Conservation (phyloP, 2,329 filamentous ascomycete genomes). For the Fusarium haematococcum region DNA sequence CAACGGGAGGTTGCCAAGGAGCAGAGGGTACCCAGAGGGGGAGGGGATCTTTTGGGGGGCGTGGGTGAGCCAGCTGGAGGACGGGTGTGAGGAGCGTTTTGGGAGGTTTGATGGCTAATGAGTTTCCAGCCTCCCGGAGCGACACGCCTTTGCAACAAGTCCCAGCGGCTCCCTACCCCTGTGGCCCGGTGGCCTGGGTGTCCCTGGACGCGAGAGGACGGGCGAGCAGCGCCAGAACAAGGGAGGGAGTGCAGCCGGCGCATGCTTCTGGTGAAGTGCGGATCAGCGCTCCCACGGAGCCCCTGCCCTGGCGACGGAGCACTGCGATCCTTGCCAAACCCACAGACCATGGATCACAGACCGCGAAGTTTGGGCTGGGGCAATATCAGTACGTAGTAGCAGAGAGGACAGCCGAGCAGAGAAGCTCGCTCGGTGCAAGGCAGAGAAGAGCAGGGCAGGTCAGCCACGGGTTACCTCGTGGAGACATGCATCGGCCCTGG, state of each 20-base stretch:
- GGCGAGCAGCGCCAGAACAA: conserved; percentile 5
- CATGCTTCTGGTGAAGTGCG: conserved; percentile 2
- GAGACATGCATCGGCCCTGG: conserved; percentile 37
- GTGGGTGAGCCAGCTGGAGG: neutral
- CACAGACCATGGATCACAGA: neutral
- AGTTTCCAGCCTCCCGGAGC: conserved; percentile 37
- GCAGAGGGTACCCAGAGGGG: conserved; percentile 23
- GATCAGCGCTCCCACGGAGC: conserved; percentile 28
- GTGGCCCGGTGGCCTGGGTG: conserved; percentile 38
- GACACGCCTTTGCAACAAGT: conserved; percentile 30
- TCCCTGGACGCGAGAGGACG: conserved; percentile 18
- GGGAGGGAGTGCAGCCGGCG: neutral
- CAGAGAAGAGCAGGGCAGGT: conserved; percentile 28
- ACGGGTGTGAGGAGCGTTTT: conserved; percentile 24
- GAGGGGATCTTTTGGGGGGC: conserved; percentile 17
- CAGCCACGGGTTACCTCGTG: conserved; percentile 35
- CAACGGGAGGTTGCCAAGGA: conserved; percentile 13
- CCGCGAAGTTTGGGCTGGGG: conserved; percentile 6
- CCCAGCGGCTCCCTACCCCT: conserved; percentile 35
- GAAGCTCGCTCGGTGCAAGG: conserved; percentile 24
- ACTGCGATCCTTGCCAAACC: conserved; percentile 23
- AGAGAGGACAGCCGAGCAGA: conserved; percentile 29
- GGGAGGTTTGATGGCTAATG: conserved; percentile 11
- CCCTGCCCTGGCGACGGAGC: conserved; percentile 18
- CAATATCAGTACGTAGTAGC: conserved; percentile 12